Percentiles rank a stretch among this genome's conserved stretches.
Conservation (phyloP, 2,329 filamentous ascomycete species). For the Ophioceras dolichostomum region DNA sequence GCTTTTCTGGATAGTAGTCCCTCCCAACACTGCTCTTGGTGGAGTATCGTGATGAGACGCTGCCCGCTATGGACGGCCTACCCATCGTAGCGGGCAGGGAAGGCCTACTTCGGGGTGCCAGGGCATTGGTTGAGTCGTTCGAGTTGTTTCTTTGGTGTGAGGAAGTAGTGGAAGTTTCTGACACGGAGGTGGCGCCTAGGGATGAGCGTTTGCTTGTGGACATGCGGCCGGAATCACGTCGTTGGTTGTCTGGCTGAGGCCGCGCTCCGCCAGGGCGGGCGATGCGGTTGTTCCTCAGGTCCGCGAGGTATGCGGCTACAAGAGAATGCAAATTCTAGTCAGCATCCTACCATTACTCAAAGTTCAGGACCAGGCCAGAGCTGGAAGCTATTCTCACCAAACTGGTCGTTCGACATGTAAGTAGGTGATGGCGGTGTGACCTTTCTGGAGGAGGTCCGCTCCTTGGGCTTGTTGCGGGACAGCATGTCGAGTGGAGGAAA, state of each 20-base stretch:
- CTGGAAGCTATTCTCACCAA: constrained; percentile 40
- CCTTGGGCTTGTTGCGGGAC: constrained; percentile 18
- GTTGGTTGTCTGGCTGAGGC: constrained; percentile 35
- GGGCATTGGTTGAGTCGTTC: constrained; percentile 8
- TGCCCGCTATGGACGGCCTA: constrained; percentile 31
- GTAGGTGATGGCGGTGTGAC: constrained; percentile 47
- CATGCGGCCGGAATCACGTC: constrained; percentile 19
- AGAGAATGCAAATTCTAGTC: background rate
- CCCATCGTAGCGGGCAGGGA: constrained; percentile 12
- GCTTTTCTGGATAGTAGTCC: constrained; percentile 37
- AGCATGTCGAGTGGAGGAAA: constrained; percentile 15
- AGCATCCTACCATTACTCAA: constrained; percentile 4
- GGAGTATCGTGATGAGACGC: constrained; percentile 38
- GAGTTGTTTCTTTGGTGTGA: constrained; percentile 12
- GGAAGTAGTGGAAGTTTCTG: constrained; percentile 15
- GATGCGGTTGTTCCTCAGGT: constrained; percentile 56
- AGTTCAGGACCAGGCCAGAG: background rate
- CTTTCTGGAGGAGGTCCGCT: constrained; percentile 30
- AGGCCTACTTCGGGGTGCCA: constrained; percentile 14
- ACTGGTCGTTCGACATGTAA: constrained; percentile 57
- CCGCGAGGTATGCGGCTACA: constrained; percentile 56
- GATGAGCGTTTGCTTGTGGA: constrained; percentile 16
- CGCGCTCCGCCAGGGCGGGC: constrained; percentile 59
- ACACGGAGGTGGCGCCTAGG: constrained; percentile 15
- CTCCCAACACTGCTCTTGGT: constrained; percentile 28